Base-by-base conservation (phyloP, 1,139 yeast species). In the Debaryomycetaceae sp. region DNA sequence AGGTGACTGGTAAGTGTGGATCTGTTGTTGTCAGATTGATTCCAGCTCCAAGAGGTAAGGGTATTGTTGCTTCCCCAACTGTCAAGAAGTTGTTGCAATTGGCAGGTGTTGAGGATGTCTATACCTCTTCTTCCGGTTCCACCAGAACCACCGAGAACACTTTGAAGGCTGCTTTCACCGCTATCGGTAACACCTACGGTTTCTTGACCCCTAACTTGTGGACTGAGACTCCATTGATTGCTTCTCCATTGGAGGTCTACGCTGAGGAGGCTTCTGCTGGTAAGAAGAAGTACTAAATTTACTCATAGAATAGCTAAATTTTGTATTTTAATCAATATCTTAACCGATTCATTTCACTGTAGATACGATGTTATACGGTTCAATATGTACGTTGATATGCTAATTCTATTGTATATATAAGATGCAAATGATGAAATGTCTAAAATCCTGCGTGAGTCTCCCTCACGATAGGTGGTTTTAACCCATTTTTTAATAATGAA, bases 31-130 rank as follows among this genome's bases (percentile, higher is more conserved):
- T 90, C 63, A 91, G 98, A 87, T 87, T 93, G 74, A 91, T 93
- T 71, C 99, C 99, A 76, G 99, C 99, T 63, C 99, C 99, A 85
- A 95, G 99, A 85, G 99, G 99, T 91, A 90, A 96, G 75, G 98
- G 98, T 86, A 89, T 93, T 72, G 97, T 93, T 65, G 99, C 99
- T 71, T 95, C 99, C 63, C 99, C 99, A 75, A 97, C 96, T 63
- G 98, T 93, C 75, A 93, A 90, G 87, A 90, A 90, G 81, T 85
- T 93, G 78, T 81, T 95, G 81, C 96, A 91, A 82, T 87, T 93
- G 75, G 99, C 98, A 70, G 99, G 99, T 88, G 87, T 93, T 75
- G 96, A 91, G 80, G 99, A 93, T 80, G 96, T 95, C 66, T 93
- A 91, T 89, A 95, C 99, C 65, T 83, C 96, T 65, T 91, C 99